phyloP scores from a whole-genome alignment of 1,284 basidiomycete genomes.

The Volvariella surrecta region DNA sequence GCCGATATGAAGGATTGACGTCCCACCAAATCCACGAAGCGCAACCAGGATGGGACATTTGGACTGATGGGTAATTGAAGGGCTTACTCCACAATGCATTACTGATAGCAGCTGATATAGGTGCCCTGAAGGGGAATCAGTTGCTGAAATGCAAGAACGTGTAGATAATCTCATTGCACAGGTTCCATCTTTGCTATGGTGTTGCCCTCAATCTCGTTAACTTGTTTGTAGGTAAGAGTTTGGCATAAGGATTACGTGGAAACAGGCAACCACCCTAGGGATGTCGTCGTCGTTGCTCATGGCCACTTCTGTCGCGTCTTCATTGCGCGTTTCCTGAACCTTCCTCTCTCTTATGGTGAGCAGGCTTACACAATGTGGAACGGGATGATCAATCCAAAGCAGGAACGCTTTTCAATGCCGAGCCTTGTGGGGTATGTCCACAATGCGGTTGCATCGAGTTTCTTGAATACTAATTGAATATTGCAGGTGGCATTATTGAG shows the following conservation, averaged over 20 bases:
- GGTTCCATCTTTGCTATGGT: conserved; percentile 23
- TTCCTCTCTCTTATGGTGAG: conserved; percentile 58
- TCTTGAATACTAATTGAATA: conserved; percentile 4
- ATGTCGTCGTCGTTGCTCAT: conserved; percentile 72
- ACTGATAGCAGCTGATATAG: conserved; percentile 24
- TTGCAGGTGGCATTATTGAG: conserved; percentile 57
- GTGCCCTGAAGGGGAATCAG: conserved; percentile 83
- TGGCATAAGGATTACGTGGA: conserved; percentile 70
- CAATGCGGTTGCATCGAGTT: neutral
- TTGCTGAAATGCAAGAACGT: conserved; percentile 68
- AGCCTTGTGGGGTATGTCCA: conserved; percentile 63
- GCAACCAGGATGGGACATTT: conserved; percentile 71
- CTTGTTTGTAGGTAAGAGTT: conserved; percentile 49
- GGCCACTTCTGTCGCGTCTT: conserved; percentile 83
- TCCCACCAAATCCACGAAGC: conserved; percentile 65
- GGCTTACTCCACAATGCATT: neutral
- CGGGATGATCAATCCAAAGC: neutral
- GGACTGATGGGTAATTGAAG: conserved; percentile 62
- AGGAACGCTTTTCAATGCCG: conserved; percentile 77
- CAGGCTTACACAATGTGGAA: conserved; percentile 3
- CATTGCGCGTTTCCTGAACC: conserved; percentile 73
- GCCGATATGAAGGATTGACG: conserved; percentile 80
- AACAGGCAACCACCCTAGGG: conserved; percentile 52
- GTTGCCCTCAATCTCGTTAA: neutral
- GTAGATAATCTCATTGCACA: conserved; percentile 72